Base-by-base conservation (phyloP, 1,139 yeast species). In the Meyerozyma guilliermondii region DNA sequence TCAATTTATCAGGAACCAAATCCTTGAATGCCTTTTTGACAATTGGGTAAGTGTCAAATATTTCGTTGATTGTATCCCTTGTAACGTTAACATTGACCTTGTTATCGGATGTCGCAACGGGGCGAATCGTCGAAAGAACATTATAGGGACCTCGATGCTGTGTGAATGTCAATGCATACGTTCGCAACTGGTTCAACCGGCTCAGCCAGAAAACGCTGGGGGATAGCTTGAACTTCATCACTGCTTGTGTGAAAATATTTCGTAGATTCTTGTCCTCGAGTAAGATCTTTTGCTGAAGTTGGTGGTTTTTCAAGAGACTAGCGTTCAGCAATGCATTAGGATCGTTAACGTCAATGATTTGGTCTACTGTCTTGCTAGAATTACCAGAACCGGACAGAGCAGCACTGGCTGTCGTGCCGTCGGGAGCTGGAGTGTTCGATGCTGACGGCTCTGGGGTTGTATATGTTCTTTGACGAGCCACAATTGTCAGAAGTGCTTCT, bases 131-230 rank as follows among this genome's bases (percentile, higher is more conserved):
- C 37, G 96, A 86, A 44, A 92, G 68, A 1, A 92, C 98, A 58
- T 92, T 92, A 59, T 91, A 94, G 0, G 96, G 95, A 0, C 99
- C 99, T 41, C 84, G 74, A 50, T 86, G 86, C 58, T 94, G 98
- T 10, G 88, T 78, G 11, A 80, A 76, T 3, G 94, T 79, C 48
- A 92, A 74, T 0, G 97, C 97, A 66, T 80, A 87, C 0, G 97
- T 88, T 42, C 98, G 70, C 42, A 92, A 64, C 35, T 85, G 72
- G 53, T 87, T 88, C 16, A 91, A 70, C 46, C 98, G 69, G 4
- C 94, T 83, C 7, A 83, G 74, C 98, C 98, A 92, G 61, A 92
- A 92, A 51, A 88, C 87, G 26, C 76, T 78, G 0, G 94, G 88
- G 3, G 88, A 82, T 38, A 92, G 62, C 28, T 87, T 86, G 41